A percentile compares a stretch with the other conserved stretches of the same genome.
These are phyloP conservation scores for Cucurbitaria berberidis DNA, from an alignment of 2,329 filamentous ascomycete species.

Conservation along the genomic window DNA sequence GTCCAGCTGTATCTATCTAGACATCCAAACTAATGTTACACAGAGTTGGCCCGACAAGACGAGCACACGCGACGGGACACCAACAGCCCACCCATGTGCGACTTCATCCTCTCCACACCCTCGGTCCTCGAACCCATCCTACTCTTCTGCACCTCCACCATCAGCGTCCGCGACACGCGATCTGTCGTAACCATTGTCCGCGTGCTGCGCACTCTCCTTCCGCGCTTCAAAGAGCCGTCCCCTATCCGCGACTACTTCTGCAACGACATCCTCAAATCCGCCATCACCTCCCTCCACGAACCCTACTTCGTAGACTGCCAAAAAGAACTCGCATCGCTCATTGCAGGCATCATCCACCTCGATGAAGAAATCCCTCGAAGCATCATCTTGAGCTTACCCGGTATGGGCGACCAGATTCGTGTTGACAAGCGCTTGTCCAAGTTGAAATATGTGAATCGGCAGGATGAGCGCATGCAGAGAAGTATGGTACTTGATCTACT, in stretches of 20 bases:
- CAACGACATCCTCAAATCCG: conserved; percentile 85
- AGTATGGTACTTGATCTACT: conserved; percentile 83
- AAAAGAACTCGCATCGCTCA: conserved; percentile 85
- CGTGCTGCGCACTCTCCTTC: conserved; percentile 83
- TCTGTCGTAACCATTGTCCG: conserved; percentile 86
- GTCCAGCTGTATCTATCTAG: too few relatives aligned
- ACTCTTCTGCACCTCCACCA: conserved; percentile 87
- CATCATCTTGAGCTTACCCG: conserved; percentile 80
- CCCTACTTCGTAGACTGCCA: conserved; percentile 97
- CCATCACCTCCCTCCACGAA: conserved; percentile 89
- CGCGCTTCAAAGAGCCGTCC: conserved; percentile 69
- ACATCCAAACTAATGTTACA: conserved; percentile 1
- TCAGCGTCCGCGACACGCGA: conserved; percentile 86
- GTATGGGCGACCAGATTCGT: conserved; percentile 68
- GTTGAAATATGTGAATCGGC: conserved; percentile 52
- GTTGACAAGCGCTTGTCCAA: conserved; percentile 62
- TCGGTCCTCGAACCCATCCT: conserved; percentile 86
- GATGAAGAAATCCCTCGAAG: conserved; percentile 76
- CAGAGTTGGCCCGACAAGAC: conserved; percentile 41
- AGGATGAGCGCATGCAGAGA: conserved; percentile 75
- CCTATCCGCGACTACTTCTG: conserved; percentile 86
- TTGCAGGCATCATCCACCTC: conserved; percentile 81
- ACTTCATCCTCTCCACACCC: conserved; percentile 80
- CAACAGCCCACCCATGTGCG: conserved; percentile 69
- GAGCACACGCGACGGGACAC: conserved; percentile 44